phyloP scores from a whole-genome alignment of 192 early-diverging fungal species.

The Jimgerdemannia lactiflua region DNA sequence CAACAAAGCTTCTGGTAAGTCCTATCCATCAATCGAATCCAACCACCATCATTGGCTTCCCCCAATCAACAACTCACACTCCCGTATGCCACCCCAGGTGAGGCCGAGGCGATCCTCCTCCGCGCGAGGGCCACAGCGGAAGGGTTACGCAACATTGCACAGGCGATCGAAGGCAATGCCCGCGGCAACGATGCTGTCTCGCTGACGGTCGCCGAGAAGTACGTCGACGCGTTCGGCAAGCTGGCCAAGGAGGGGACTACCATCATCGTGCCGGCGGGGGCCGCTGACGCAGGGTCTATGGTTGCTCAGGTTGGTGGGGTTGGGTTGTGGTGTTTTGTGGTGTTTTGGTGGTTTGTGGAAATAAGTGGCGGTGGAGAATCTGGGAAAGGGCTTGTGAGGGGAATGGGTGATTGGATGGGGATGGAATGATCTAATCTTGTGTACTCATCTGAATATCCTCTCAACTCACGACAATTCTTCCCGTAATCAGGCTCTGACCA shows the following conservation, averaged over 20 bases:
- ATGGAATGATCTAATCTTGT: too few species aligned
- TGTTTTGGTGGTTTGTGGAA: background rate
- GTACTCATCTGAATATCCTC: background rate
- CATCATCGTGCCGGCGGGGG: conserved; percentile 81
- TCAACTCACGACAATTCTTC: background rate
- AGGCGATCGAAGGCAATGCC: conserved; percentile 62
- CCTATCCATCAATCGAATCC: conserved; percentile 68
- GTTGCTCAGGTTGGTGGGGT: conserved; percentile 66
- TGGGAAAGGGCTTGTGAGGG: too few species aligned
- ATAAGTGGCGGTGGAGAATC: background rate
- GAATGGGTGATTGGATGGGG: too few species aligned
- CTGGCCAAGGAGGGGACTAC: conserved; percentile 93
- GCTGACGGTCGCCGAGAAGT: conserved; percentile 93
- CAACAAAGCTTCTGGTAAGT: conserved; percentile 87
- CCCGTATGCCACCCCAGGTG: conserved; percentile 45
- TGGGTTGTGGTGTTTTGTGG: background rate
- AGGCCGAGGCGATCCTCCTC: conserved; percentile 86
- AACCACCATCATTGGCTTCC: too few species aligned
- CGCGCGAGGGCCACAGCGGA: conserved; percentile 79
- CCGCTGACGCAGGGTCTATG: conserved; percentile 83
- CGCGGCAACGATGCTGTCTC: conserved; percentile 83
- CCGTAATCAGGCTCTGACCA: conserved; percentile 35
- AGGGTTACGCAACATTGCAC: conserved; percentile 78
- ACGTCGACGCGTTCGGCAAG: conserved; percentile 89
- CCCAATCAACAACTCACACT: background rate